phyloP scores from a whole-genome alignment of 2,329 filamentous ascomycete species.

The Scedosporium dehoogii region DNA sequence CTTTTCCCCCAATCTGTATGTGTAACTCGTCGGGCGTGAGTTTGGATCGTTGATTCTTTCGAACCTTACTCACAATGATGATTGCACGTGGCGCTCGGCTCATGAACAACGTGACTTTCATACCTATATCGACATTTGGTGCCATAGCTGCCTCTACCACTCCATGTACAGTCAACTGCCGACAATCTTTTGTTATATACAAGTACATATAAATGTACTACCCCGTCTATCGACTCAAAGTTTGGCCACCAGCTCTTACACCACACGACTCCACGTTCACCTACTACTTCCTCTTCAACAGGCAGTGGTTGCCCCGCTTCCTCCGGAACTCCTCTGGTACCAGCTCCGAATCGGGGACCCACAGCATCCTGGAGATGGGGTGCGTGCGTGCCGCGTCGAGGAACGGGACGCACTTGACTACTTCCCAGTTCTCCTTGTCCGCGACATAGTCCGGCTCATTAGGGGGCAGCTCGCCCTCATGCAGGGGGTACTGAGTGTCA shows the following conservation, averaged over 20 bases:
- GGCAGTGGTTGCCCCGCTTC: conserved; percentile 82
- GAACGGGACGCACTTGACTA: conserved; percentile 65
- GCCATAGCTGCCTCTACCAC: background rate
- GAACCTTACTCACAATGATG: no score
- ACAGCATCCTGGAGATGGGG: conserved; percentile 65
- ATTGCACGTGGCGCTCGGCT: no score
- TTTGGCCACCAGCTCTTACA: no score
- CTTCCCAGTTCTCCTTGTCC: conserved; percentile 68
- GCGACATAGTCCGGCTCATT: conserved; percentile 74
- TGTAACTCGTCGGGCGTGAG: background rate
- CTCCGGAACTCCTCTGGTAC: conserved; percentile 62
- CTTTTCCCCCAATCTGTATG: no score
- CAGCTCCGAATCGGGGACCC: conserved; percentile 63
- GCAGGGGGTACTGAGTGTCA: conserved; percentile 68
- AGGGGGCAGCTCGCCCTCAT: conserved; percentile 38
- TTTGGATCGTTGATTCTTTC: no score
- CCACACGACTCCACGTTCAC: no score
- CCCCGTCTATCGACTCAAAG: no score
- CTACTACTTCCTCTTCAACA: conserved; percentile 51
- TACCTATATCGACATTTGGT: no score
- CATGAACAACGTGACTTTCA: no score
- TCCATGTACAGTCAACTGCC: background rate
- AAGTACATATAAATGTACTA: background rate
- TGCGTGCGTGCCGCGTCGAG: conserved; percentile 70
- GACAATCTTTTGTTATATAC: background rate